Base-by-base conservation (phyloP, 164 flowering plant genomes). In the Echeveria elegans region DNA sequence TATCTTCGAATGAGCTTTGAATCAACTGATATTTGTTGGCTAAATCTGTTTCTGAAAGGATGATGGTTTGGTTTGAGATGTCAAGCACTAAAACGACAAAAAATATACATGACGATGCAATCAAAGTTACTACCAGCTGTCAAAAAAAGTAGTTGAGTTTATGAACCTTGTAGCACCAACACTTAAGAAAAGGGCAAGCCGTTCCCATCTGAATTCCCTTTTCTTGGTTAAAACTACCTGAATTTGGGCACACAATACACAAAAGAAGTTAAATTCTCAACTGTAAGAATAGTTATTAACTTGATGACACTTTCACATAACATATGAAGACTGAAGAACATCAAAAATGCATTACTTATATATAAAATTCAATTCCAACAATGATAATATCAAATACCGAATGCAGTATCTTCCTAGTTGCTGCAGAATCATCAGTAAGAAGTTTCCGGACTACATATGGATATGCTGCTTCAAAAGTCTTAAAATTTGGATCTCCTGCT, bases 401-500 rank as follows among this genome's bases (percentile, higher is more conserved):
- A 69, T 89, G 83, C 23, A 94, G 74, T 67, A 91, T 88, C 77
- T 77, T 88, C 77, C 92, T 88, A 31, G 85, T 77, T 61, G 76
- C 82, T 66, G 77, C 77, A 43, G 97, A 88, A 77, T 91, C 88
- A 75, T 91, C 97, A 64, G 92, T 87, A 37, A 94, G 87, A 71
- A 94, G 89, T 74, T 91, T 91, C 68, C 71, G 82, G 70, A 89
- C 89, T 73, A 91, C 99, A 75, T 76, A 91, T 19, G 99, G 99
- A 68, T 85, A 91, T 68, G 97, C 97, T 76, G 96, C 87, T 72
- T 91, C 87, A 80, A 94, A 94, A 70, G 99, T 91, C 80, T 87
- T 91, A 65, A 91, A 91, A 70, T 77, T 80, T 72, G 73, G 77
- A 79, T 94, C 99, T 29, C 82, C 93, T 66, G 95, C 97, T 38